phyloP scores from a whole-genome alignment of 1,139 yeast genomes.

The Blastobotrys buckinghamii region DNA sequence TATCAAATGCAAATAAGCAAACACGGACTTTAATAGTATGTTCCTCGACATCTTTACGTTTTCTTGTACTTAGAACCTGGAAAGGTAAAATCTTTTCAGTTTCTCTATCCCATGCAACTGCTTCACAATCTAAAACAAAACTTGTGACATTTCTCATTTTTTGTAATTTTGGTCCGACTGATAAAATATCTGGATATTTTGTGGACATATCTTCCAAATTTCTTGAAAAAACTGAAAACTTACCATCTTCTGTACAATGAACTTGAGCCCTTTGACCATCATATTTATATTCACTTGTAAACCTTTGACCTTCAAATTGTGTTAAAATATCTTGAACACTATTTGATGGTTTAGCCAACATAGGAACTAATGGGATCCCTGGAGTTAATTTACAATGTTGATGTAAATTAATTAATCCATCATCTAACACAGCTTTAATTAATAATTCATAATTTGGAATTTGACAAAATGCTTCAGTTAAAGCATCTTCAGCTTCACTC shows the following conservation, averaged over 20 bases:
- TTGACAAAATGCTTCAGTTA: constrained; percentile 82
- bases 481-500: constrained; percentile 60
- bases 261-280: constrained; percentile 98
- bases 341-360: constrained; percentile 97
- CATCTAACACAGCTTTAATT: constrained; percentile 55
- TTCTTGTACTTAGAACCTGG: constrained; percentile 87
- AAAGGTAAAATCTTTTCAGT: constrained; percentile 78
- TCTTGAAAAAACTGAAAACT: constrained; percentile 75
- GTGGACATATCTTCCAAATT: constrained; percentile 97
- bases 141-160: constrained; percentile 34
- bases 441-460: constrained; percentile 87
- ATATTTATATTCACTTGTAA: constrained; percentile 93
- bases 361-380: constrained; percentile 93
- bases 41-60: constrained; percentile 85
- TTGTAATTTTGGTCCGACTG: constrained; percentile 57
- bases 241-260: constrained; percentile 64
- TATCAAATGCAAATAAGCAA: constrained; percentile 87
- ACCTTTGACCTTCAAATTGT: constrained; percentile 74
- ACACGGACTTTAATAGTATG: constrained; percentile 85
- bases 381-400: constrained; percentile 75
- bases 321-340: constrained; percentile 85
- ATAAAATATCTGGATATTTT: constrained; percentile 83
- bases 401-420: constrained; percentile 61
- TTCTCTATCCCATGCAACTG: constrained; percentile 95
- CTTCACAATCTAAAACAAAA: constrained; percentile 89